Evolutionary conservation across 352 stramenopile genomes (phyloP).

Genomic region (Pythium sp.): DNA sequence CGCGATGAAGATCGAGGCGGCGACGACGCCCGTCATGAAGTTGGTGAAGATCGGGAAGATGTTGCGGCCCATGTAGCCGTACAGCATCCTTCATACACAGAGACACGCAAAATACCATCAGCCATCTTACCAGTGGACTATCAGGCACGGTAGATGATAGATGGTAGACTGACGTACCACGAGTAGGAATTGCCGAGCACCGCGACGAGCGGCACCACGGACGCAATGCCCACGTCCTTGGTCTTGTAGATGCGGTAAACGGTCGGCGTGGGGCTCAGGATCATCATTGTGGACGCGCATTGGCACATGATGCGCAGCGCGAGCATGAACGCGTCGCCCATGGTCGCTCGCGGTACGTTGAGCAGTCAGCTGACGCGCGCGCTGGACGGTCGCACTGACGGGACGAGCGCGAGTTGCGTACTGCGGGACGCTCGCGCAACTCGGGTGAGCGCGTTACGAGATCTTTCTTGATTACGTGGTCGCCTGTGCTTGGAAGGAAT

Average conservation of each 20-base stretch:
- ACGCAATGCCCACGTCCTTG: slow-evolving; percentile 33
- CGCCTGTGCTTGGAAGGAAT: neutral
- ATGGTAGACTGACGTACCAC: slow-evolving; percentile 8
- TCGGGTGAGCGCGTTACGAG: neutral
- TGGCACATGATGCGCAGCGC: slow-evolving; percentile 30
- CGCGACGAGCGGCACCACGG: slow-evolving; percentile 35
- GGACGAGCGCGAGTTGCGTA: neutral
- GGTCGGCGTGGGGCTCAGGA: slow-evolving; percentile 33
- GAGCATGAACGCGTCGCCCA: slow-evolving; percentile 20
- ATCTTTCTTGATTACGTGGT: neutral
- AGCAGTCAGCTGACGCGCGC: neutral
- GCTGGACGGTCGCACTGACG: neutral
- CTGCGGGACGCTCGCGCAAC: neutral
- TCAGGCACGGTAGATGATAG: no score
- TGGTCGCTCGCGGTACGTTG: neutral
- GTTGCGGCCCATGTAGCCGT: slow-evolving; percentile 31
- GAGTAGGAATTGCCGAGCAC: slow-evolving; percentile 37
- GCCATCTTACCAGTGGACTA: neutral
- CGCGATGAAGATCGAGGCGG: slow-evolving; percentile 36
- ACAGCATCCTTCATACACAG: slow-evolving; percentile 34
- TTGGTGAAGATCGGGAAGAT: slow-evolving; percentile 35
- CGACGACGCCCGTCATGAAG: slow-evolving; percentile 35
- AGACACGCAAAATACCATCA: neutral
- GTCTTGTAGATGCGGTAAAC: slow-evolving; percentile 42
- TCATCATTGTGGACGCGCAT: slow-evolving; percentile 37